Evolutionary conservation across 2,329 filamentous ascomycete genomes (phyloP), one percentile per base, ranked within the genome.

Genomic region (Paraphaeosphaeria sporulosa): DNA sequence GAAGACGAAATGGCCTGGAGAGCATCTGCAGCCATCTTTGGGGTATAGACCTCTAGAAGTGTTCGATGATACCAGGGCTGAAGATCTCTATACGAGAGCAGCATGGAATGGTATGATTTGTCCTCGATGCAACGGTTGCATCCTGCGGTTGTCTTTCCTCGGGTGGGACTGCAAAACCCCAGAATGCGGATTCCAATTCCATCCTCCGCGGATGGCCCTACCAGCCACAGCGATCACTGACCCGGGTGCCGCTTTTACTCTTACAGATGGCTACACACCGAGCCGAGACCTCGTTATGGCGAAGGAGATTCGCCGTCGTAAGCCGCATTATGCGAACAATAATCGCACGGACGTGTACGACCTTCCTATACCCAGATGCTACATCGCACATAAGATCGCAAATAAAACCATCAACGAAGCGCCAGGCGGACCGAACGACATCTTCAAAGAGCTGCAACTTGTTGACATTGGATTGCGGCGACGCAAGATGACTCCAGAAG

Each of bases 41-140:
- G 55, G 53, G 2, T 65, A 66, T 2, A 64, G 64, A 34, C 36
- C 53, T n/a, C 61, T 63, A 1, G 59, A 65, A 9, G 54, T 81
- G 10, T 69, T 77, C 1, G 65, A 74, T 0, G 76, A 78, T 15
- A 73, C 78, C 0, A 69, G 78, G 4, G 66, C 76, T 0, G 80
- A 81, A 4, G 78, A 82, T 57, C 83, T 85, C 3, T 83, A 84
- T 0, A 82, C 85, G 12, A 76, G 79, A 2, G 73, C 80, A 9
- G 86, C 84, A 58, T 89, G 86, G 68, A 80, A 81, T 53, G 90
- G 90, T 0, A 85, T 92, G 49, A 85, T 90, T 1, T 94, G 91
- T 65, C 87, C 86, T 0, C 60, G 77, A 1, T 93, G 91, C 64
- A 78, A 81, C 0, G 83, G 86, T 43, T 91, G 90, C 66, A 87